Percentiles rank a stretch among this genome's conserved stretches.
phyloP scores from a whole-genome alignment of 495 filamentous ascomycete species.

The Aspergillus nidulans region DNA sequence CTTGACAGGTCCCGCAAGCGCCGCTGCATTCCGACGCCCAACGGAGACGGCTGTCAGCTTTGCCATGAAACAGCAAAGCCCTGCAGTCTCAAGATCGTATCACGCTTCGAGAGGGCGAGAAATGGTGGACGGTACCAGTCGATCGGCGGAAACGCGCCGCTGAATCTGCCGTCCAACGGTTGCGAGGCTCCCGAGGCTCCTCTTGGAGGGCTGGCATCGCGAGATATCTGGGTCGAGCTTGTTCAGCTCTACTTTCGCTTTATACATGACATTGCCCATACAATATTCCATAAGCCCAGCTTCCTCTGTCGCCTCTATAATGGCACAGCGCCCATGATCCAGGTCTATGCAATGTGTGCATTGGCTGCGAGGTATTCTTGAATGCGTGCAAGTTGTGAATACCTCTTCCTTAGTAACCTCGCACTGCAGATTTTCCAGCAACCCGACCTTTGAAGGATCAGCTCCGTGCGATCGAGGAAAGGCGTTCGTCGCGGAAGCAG shows the following conservation, averaged over 20 bases:
- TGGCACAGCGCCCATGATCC: slow-evolving; percentile 15
- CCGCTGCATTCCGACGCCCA: slow-evolving; percentile 16
- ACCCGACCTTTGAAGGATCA: slow-evolving; percentile 7
- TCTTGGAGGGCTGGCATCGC: background rate
- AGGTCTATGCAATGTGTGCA: slow-evolving; percentile 22
- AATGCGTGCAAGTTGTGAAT: background rate
- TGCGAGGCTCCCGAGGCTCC: background rate
- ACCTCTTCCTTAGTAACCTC: background rate
- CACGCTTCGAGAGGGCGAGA: background rate
- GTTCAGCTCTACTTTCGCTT: slow-evolving; percentile 22
- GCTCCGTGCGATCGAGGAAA: slow-evolving; percentile 17
- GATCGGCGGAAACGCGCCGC: background rate
- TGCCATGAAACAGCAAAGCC: slow-evolving; percentile 12
- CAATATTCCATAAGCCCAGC: slow-evolving; percentile 20
- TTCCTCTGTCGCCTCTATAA: slow-evolving; percentile 18
- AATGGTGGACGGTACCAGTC: background rate
- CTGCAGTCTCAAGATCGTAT: slow-evolving; percentile 9
- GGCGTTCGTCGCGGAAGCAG: slow-evolving; percentile 9
- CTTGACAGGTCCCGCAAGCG: slow-evolving; percentile 16
- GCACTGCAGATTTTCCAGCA: slow-evolving; percentile 15
- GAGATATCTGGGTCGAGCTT: slow-evolving; percentile 10
- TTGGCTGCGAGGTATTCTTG: slow-evolving; percentile 20
- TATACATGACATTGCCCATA: slow-evolving; percentile 26
- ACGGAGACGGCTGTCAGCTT: slow-evolving; percentile 12
- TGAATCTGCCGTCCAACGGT: background rate